Percentiles rank a stretch among this genome's conserved stretches.
phyloP scores from a whole-genome alignment of 1,284 basidiomycete species.

The Coriolopsis trogii region DNA sequence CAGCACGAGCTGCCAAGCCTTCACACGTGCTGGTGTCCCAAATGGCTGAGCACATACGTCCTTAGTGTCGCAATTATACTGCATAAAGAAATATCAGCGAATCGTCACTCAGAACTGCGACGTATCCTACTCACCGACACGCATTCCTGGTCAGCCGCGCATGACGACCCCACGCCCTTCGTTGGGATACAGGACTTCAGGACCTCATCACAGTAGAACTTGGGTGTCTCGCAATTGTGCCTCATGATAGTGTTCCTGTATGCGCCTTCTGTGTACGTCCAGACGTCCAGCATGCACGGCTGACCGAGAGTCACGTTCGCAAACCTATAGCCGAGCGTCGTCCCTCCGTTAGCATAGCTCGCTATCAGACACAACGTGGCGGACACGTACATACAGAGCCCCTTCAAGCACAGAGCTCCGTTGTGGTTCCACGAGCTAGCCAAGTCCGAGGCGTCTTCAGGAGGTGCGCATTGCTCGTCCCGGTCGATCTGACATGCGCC shows the following conservation, averaged over 20 bases:
- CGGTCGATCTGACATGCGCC: constrained; percentile 66
- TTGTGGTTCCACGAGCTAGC: constrained; percentile 51
- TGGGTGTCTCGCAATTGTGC: constrained; percentile 60
- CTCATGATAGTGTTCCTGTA: constrained; percentile 58
- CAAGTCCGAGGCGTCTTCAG: constrained; percentile 44
- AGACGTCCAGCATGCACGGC: constrained; percentile 62
- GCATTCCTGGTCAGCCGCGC: constrained; percentile 63
- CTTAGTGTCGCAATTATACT: constrained; percentile 31
- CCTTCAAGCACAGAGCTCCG: constrained; percentile 64
- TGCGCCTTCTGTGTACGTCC: constrained; percentile 54
- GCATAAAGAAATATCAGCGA: background rate
- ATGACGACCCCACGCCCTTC: constrained; percentile 47
- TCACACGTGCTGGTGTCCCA: constrained; percentile 37
- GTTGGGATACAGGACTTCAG: constrained; percentile 49
- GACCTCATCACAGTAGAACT: constrained; percentile 59
- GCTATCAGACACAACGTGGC: background rate
- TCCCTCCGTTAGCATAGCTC: too few species aligned
- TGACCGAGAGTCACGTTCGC: constrained; percentile 60
- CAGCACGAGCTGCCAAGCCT: constrained; percentile 43
- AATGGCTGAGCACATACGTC: constrained; percentile 37
- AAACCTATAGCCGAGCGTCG: constrained; percentile 41
- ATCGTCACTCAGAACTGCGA: background rate
- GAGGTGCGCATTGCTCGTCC: constrained; percentile 68
- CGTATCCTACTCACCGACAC: constrained; percentile 36
- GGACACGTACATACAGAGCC: constrained; percentile 59